Base-by-base conservation (phyloP, 2,329 filamentous ascomycete species). In the Cladophialophora bantiana region DNA sequence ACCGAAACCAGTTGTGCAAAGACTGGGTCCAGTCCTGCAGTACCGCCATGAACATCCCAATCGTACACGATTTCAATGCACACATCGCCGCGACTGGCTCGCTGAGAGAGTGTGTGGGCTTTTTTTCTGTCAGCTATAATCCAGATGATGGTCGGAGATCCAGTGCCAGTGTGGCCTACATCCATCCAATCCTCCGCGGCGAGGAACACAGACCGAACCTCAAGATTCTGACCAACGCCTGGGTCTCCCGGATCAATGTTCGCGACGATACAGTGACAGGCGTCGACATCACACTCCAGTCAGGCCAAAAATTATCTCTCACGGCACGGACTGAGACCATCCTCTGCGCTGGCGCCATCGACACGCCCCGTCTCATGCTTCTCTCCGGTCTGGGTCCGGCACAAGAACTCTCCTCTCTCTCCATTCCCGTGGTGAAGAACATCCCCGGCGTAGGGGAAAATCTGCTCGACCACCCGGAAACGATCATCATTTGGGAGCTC, bases 71-170 rank as follows among this genome's bases (percentile, higher is more conserved):
- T 82, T 96, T 96, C 85, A 96, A 96, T 83, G 83, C 89, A 74
- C 88, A 94, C 77, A 96, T 97, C 77, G 86, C 85, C 68, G 83
- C 86, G 70, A 90, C 85, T 59, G 93, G 93, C 64, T 84, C 88
- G 53, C 81, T 96, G 71, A 89, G 88, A 71, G 84, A 90, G 74
- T 90, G 90, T 57, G 91, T 95, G 34, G 93, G 93, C 64, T 97
- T 96, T 85, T 94, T 96, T 84, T 93, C 90, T 71, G 89, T 96
- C 72, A 89, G 91, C 42, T 96, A 96, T 82, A 96, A 96, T 82
- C 93, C 93, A 2, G 93, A 96, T 75, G 89, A 93, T 74, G 92
- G 93, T 75, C 87, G 88, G 73, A 88, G 93, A 70, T 94, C 90
- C 82, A 94, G 90, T 76, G 93, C 93, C 67, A 93, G 90, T 66